A percentile compares a stretch with the other conserved stretches of the same genome.
These are phyloP conservation scores for Azolla pinnata DNA, from an alignment of 75 land plant genomes.

Conservation along the genomic window DNA sequence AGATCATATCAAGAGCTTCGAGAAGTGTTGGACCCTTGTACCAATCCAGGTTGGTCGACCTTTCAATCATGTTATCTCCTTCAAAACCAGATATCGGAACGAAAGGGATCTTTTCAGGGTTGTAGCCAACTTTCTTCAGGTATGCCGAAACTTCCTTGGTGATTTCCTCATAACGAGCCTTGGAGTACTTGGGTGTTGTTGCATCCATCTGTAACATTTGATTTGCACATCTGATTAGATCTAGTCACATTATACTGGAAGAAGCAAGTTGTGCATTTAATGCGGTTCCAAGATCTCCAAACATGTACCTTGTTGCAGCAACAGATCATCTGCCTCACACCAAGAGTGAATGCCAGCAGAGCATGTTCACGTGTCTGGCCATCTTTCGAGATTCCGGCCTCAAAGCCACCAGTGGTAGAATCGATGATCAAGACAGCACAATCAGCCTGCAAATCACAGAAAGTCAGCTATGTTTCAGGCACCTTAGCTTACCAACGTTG, in stretches of 20 bases:
- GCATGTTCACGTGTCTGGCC: constrained; percentile 43
- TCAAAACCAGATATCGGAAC: constrained; percentile 53
- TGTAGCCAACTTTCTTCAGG: constrained; percentile 52
- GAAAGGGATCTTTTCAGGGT: constrained; percentile 46
- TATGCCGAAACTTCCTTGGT: constrained; percentile 50
- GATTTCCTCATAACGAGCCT: constrained; percentile 52
- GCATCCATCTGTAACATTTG: constrained; percentile 11
- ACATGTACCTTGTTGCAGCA: constrained; percentile 58
- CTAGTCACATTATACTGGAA: no score
- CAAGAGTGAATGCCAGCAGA: constrained; percentile 31
- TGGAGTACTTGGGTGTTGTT: constrained; percentile 52
- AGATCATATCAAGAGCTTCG: constrained; percentile 37
- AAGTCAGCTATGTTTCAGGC: no score
- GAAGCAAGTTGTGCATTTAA: no score
- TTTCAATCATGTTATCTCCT: constrained; percentile 47
- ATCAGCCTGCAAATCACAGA: constrained; percentile 6
- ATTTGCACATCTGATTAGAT: no score
- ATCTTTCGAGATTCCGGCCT: constrained; percentile 50
- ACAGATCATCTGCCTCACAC: constrained; percentile 42
- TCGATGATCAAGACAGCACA: constrained; percentile 27
- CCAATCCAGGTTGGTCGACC: constrained; percentile 50
- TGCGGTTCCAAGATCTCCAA: no score
- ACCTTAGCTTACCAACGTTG: no score
- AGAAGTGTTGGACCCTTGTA: constrained; percentile 52
- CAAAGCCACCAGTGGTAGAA: constrained; percentile 53